Conservation (phyloP, 2,329 filamentous ascomycete species). For the Fusarium pseudoanthophilum region DNA sequence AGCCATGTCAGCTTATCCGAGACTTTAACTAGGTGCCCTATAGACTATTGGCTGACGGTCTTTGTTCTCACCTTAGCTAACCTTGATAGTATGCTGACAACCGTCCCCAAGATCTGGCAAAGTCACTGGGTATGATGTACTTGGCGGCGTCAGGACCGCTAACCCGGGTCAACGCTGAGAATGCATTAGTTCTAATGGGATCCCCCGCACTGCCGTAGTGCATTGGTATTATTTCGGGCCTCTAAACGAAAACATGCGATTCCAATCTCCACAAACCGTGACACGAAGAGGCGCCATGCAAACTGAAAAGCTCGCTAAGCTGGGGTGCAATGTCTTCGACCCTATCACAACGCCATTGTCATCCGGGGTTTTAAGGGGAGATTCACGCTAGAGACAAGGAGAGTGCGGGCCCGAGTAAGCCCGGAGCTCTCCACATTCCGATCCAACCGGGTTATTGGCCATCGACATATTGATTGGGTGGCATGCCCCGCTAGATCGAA, state of each 20-base stretch:
- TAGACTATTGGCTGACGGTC: rapidly evolving
- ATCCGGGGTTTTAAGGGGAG: not conserved
- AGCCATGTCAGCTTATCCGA: not conserved
- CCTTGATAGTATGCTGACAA: rapidly evolving
- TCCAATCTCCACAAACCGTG: not conserved
- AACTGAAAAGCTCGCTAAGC: not conserved
- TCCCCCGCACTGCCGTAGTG: too few species aligned
- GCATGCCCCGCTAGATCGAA: not conserved
- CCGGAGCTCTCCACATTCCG: not conserved
- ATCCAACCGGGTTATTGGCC: not conserved
- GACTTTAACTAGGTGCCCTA: rapidly evolving
- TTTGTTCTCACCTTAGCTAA: rapidly evolving
- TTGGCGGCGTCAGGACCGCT: not conserved
- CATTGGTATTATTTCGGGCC: too few species aligned
- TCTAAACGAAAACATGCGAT: not conserved
- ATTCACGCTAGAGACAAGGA: not conserved
- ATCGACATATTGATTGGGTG: not conserved
- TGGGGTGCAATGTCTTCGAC: too few species aligned
- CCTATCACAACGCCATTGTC: not conserved
- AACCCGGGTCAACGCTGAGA: not conserved
- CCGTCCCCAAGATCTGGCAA: not conserved
- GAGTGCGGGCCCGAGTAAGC: not conserved
- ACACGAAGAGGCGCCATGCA: not conserved
- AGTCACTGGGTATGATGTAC: not conserved
- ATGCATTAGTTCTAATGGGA: not conserved